A percentile compares a stretch with the other conserved stretches of the same genome.
These are phyloP conservation scores for Beauveria rudraprayagi DNA, from an alignment of 2,329 filamentous ascomycete genomes.

Conservation along the genomic window DNA sequence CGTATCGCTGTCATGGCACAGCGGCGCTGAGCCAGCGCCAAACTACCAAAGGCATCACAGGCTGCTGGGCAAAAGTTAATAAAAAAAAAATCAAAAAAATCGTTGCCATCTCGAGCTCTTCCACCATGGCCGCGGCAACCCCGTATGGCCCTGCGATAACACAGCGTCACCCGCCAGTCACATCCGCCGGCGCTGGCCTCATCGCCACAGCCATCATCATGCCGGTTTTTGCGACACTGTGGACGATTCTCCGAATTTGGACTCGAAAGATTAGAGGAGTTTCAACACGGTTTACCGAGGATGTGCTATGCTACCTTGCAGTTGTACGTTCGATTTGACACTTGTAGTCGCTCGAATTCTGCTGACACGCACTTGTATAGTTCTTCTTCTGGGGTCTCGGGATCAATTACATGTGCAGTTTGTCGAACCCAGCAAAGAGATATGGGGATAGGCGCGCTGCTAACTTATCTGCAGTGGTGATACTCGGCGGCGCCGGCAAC, in stretches of 20 bases:
- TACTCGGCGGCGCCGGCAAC: constrained; percentile 15
- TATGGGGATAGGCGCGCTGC: not conserved
- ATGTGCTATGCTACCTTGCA: constrained; percentile 14
- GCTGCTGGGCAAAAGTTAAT: not conserved
- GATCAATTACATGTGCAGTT: constrained; percentile 14
- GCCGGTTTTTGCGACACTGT: constrained; percentile 13
- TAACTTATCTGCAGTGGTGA: constrained; percentile 12
- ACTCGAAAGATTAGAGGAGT: constrained; percentile 12
- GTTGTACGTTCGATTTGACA: constrained; percentile 7
- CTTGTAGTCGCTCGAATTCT: not conserved
- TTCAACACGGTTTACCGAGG: constrained; percentile 11
- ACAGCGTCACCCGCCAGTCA: constrained; percentile 10
- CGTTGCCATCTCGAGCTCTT: not conserved
- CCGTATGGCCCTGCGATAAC: not conserved
- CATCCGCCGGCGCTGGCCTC: constrained; percentile 9
- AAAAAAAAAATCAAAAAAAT: not conserved
- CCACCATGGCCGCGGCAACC: not conserved
- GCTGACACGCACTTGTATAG: constrained; percentile 1
- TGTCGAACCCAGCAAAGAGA: not conserved
- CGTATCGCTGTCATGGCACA: not conserved
- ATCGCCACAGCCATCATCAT: constrained; percentile 13
- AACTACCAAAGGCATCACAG: not conserved
- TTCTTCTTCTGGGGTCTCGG: constrained; percentile 13
- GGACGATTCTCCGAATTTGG: constrained; percentile 15
- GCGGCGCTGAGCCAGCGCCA: not conserved